phyloP scores from a whole-genome alignment of 345 rosid species.

The Salix arbutifolia region DNA sequence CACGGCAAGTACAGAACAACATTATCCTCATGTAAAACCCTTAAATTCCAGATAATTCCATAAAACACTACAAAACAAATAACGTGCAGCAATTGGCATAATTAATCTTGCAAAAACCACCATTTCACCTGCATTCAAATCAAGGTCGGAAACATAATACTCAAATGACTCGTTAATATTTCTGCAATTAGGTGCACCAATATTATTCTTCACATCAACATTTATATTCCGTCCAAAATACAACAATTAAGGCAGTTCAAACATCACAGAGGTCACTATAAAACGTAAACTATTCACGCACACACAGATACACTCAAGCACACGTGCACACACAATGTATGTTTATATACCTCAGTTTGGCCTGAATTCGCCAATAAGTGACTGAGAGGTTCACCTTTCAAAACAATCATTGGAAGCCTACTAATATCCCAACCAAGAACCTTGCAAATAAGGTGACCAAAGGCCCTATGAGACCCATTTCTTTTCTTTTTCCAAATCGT shows the following conservation, averaged over 20 bases:
- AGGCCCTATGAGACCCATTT: constrained; percentile 61
- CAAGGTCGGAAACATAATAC: neutral
- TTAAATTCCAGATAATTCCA: neutral
- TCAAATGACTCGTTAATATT: neutral
- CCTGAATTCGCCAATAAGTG: constrained; percentile 7
- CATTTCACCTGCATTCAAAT: neutral
- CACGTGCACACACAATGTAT: neutral
- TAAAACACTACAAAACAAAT: neutral
- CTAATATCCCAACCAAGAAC: constrained; percentile 74
- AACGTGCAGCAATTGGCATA: neutral
- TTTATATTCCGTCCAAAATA: neutral
- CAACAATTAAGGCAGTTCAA: neutral
- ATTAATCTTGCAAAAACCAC: neutral
- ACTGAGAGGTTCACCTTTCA: constrained; percentile 36
- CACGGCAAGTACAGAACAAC: neutral
- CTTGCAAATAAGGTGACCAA: constrained; percentile 60
- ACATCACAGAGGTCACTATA: neutral
- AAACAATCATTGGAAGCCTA: constrained; percentile 36
- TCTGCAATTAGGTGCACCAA: neutral
- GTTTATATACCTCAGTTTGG: neutral
- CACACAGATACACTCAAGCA: neutral
- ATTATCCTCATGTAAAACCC: neutral
- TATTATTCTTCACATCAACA: neutral
- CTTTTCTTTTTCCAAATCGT: constrained; percentile 43
- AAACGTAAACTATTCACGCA: neutral